phyloP scores from a whole-genome alignment of 371 early-diverging fungal genomes.

The Mucor racemosus region DNA sequence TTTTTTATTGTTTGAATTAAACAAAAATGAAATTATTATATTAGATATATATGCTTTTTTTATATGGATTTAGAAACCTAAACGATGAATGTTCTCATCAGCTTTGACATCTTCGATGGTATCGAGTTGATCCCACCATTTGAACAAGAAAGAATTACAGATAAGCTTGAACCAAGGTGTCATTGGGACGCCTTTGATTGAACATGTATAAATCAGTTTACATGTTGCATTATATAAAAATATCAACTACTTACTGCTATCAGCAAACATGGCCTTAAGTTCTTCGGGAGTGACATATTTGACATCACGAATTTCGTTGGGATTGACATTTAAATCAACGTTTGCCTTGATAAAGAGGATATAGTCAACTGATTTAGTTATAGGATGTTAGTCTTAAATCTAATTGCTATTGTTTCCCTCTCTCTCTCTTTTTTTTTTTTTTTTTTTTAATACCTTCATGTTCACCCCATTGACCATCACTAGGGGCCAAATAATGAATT shows the following conservation, averaged over 20 bases:
- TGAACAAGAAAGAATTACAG: slow-evolving; percentile 86
- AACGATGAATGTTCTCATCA: slow-evolving; percentile 76
- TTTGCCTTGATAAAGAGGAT: slow-evolving; percentile 84
- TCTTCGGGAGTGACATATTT: slow-evolving; percentile 84
- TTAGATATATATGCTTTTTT: neutral
- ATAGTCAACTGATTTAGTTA: slow-evolving; percentile 74
- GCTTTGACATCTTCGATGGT: slow-evolving; percentile 70
- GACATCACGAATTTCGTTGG: slow-evolving; percentile 85
- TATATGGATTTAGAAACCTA: slow-evolving; percentile 45
- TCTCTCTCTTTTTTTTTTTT: neutral
- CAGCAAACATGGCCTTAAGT: slow-evolving; percentile 72
- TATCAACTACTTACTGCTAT: slow-evolving; percentile 48
- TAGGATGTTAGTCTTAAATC: neutral
- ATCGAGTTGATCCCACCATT: slow-evolving; percentile 93
- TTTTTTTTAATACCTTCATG: slow-evolving; percentile 76
- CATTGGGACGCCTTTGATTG: slow-evolving; percentile 57
- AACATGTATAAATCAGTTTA: slow-evolving; percentile 4
- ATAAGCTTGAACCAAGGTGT: slow-evolving; percentile 98
- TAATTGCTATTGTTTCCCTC: neutral
- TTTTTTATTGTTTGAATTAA: neutral
- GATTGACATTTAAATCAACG: slow-evolving; percentile 67
- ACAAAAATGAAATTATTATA: neutral
- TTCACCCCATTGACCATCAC: slow-evolving; percentile 97
- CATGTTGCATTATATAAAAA: neutral
- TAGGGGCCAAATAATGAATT: slow-evolving; percentile 94